Conservation (phyloP, 192 early-diverging fungal species). For the Umbelopsis ramanniana region DNA sequence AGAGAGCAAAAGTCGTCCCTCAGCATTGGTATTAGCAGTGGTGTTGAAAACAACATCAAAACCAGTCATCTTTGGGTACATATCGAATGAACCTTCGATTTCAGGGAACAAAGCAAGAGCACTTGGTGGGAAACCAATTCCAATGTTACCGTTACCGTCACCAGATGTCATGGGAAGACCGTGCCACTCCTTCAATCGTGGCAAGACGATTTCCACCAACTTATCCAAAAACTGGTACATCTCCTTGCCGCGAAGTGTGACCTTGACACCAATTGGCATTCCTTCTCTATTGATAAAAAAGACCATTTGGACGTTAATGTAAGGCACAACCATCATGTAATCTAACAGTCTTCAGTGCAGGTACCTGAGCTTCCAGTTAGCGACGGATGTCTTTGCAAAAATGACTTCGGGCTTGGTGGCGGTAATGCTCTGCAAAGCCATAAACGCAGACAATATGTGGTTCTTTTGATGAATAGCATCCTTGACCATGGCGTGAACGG, state of each 20-base stretch:
- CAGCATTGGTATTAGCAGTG: conserved; percentile 75
- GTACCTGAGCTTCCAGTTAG: conserved; percentile 86
- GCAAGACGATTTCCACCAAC: conserved; percentile 91
- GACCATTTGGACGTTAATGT: background rate
- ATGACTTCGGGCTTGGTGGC: conserved; percentile 79
- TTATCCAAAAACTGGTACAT: conserved; percentile 98
- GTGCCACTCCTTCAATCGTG: conserved; percentile 90
- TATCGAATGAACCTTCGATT: conserved; percentile 95
- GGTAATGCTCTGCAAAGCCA: conserved; percentile 89
- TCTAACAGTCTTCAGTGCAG: conserved; percentile 40
- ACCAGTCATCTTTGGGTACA: conserved; percentile 88
- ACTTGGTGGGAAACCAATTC: conserved; percentile 81
- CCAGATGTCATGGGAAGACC: conserved; percentile 76
- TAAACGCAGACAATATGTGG: conserved; percentile 85
- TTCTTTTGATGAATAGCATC: conserved; percentile 89
- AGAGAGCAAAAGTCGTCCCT: conserved; percentile 81
- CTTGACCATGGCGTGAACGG: conserved; percentile 86
- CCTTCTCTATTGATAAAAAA: conserved; percentile 38
- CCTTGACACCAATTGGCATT: conserved; percentile 90
- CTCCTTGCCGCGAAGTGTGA: conserved; percentile 76
- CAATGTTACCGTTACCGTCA: conserved; percentile 83
- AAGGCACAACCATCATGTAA: too few species aligned
- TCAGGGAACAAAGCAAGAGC: conserved; percentile 94
- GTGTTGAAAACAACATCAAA: conserved; percentile 88
- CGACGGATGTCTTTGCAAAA: conserved; percentile 78